Conservation (phyloP, 805 yeast genomes). For the Yamadazyma ubonensis region DNA sequence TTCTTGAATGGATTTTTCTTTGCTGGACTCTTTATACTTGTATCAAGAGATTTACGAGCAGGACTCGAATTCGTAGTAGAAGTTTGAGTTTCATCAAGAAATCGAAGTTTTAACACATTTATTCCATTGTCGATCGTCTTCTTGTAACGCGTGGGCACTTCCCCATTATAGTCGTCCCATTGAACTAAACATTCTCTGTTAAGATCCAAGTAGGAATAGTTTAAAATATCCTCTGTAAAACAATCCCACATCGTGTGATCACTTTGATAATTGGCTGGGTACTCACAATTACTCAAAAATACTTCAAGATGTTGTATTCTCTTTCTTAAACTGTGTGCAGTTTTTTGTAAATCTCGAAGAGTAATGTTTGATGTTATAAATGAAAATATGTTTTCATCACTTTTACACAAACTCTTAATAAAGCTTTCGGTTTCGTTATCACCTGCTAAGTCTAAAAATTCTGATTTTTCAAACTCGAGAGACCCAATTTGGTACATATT, state of each 20-base stretch:
- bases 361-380: constrained; percentile 44
- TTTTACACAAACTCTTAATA: constrained; percentile 39
- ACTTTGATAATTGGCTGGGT: constrained; percentile 25
- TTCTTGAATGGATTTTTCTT: constrained; percentile 40
- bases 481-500: constrained; percentile 46
- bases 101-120: constrained; percentile 30
- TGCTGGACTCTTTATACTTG: constrained; percentile 8
- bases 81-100: constrained; percentile 18
- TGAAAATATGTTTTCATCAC: constrained; percentile 33
- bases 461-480: constrained; percentile 51
- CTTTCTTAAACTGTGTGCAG: constrained; percentile 32
- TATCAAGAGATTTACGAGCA: background rate
- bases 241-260: constrained; percentile 34
- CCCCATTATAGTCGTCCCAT: constrained; percentile 24
- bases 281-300: constrained; percentile 32
- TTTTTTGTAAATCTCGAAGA: constrained; percentile 42
- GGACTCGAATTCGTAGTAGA: background rate
- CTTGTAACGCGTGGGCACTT: constrained; percentile 25
- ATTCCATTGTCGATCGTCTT: constrained; percentile 35
- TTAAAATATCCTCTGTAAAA: constrained; percentile 31
- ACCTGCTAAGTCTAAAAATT: constrained; percentile 40
- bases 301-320: constrained; percentile 30
- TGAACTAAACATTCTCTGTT: constrained; percentile 30
- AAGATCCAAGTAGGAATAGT: constrained; percentile 29
- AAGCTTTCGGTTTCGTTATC: constrained; percentile 57